A percentile compares a stretch with the other conserved stretches of the same genome.
Evolutionary conservation across 1,284 basidiomycete genomes (phyloP).

Genomic region (Ustilago sp.): DNA sequence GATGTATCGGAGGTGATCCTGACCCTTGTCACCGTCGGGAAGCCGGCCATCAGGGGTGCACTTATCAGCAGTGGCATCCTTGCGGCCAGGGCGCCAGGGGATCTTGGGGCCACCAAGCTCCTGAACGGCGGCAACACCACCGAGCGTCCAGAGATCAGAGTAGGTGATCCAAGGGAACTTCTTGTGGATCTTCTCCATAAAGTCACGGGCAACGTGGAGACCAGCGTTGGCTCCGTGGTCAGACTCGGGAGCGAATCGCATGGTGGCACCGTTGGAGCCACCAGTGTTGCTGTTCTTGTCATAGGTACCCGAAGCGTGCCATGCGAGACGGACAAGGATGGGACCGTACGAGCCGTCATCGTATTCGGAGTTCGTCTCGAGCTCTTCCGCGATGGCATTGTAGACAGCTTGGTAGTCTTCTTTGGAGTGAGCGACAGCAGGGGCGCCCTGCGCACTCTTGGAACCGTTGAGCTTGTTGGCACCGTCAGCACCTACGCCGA

Average conservation of each 20-base stretch:
- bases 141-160: conserved; percentile 70
- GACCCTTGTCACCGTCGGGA: conserved; percentile 86
- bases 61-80: conserved; percentile 67
- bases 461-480: conserved; percentile 55
- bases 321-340: conserved; percentile 90
- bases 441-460: conserved; percentile 32
- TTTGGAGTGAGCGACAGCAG: conserved; percentile 47
- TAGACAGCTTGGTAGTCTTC: conserved; percentile 67
- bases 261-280: conserved; percentile 73
- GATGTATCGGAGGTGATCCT: conserved; percentile 83
- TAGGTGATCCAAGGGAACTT: conserved; percentile 67
- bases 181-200: conserved; percentile 89
- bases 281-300: conserved; percentile 83
- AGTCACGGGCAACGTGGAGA: conserved; percentile 81
- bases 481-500: conserved; percentile 53
- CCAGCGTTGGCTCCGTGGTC: conserved; percentile 89
- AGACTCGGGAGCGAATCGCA: conserved; percentile 71
- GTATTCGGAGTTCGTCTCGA: conserved; percentile 63
- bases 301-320: conserved; percentile 82
- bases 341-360: conserved; percentile 63
- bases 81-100: conserved; percentile 71
- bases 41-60: conserved; percentile 91
- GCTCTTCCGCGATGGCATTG: conserved; percentile 64
- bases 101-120: conserved; percentile 70
- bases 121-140: conserved; percentile 76